Evolutionary conservation across 31 red algal species (phyloP).

Genomic region (Odonthalia washingtoniensis): DNA sequence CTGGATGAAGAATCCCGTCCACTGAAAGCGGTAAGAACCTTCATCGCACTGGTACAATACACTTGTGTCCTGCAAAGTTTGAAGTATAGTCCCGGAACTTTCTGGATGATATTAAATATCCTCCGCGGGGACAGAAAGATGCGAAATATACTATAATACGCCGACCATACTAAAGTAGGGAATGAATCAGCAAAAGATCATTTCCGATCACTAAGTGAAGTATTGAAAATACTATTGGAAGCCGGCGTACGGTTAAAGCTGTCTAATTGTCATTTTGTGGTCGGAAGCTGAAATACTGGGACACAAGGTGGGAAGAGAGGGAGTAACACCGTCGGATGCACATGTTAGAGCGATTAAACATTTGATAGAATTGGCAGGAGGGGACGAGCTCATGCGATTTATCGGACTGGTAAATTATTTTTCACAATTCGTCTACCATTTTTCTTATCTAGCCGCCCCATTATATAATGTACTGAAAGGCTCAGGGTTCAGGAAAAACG

Average conservation of each 20-base stretch:
- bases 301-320: not conserved
- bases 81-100: slow-evolving; percentile 33
- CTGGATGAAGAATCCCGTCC: slow-evolving; percentile 8
- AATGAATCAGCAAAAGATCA: slow-evolving; percentile 12
- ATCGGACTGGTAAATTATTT: slow-evolving; percentile 35
- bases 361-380: not conserved
- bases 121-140: slow-evolving; percentile 13
- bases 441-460: not conserved
- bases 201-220: not conserved
- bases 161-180: slow-evolving; percentile 32
- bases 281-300: slow-evolving; percentile 28
- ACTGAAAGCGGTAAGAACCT: slow-evolving; percentile 24
- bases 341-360: slow-evolving; percentile 14
- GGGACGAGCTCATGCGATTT: slow-evolving; percentile 30
- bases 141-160: not conserved
- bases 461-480: slow-evolving; percentile 31
- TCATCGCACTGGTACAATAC: slow-evolving; percentile 43
- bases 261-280: slow-evolving; percentile 25
- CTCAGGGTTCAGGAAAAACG: slow-evolving; percentile 19
- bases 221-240: slow-evolving; percentile 12
- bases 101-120: slow-evolving; percentile 21
- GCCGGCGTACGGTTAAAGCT: slow-evolving; percentile 15
- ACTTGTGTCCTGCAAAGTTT: slow-evolving; percentile 31
- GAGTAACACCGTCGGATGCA: slow-evolving; percentile 7
- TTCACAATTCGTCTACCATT: slow-evolving; percentile 32